Evolutionary conservation across 495 filamentous ascomycete species (phyloP).

Genomic region (Aspergillus ellipticus): DNA sequence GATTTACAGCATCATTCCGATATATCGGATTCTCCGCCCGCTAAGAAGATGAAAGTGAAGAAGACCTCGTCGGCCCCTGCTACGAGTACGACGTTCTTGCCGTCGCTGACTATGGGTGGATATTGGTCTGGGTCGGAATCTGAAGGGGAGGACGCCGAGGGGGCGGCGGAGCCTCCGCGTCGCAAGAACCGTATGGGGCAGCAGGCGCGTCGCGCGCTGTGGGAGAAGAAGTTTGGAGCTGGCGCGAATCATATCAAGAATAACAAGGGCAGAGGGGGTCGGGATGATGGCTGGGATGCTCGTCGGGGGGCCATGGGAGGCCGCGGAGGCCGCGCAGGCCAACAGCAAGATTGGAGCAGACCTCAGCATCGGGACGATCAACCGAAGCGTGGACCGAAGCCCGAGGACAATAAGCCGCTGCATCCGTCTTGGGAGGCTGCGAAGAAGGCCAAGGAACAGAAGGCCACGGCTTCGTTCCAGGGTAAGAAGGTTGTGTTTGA

Average conservation of each 20-base stretch:
- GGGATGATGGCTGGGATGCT: conserved; percentile 49
- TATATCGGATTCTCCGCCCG: conserved; percentile 32
- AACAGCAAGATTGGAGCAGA: conserved; percentile 11
- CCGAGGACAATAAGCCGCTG: conserved; percentile 59
- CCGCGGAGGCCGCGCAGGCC: conserved; percentile 21
- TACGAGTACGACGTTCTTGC: conserved; percentile 76
- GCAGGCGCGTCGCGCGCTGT: conserved; percentile 75
- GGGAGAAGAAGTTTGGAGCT: conserved; percentile 87
- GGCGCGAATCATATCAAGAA: conserved; percentile 68
- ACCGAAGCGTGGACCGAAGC: conserved; percentile 20
- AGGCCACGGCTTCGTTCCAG: conserved; percentile 58
- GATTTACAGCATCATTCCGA: conserved; percentile 25
- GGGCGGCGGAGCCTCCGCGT: conserved; percentile 31
- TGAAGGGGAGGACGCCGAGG: conserved; percentile 45
- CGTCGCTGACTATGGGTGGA: conserved; percentile 77
- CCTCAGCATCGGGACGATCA: conserved; percentile 5
- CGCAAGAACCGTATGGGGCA: conserved; percentile 88
- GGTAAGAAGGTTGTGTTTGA: conserved; percentile 94
- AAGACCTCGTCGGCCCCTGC: conserved; percentile 28
- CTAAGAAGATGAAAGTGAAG: conserved; percentile 40
- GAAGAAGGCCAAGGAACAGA: conserved; percentile 73
- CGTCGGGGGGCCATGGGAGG: conserved; percentile 39
- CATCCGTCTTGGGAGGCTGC: conserved; percentile 96
- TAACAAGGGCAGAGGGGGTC: conserved; percentile 25
- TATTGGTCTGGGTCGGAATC: conserved; percentile 89